Percentiles rank a stretch among this genome's conserved stretches.
Evolutionary conservation across 2,329 filamentous ascomycete genomes (phyloP).

Genomic region (Fusarium sp.): DNA sequence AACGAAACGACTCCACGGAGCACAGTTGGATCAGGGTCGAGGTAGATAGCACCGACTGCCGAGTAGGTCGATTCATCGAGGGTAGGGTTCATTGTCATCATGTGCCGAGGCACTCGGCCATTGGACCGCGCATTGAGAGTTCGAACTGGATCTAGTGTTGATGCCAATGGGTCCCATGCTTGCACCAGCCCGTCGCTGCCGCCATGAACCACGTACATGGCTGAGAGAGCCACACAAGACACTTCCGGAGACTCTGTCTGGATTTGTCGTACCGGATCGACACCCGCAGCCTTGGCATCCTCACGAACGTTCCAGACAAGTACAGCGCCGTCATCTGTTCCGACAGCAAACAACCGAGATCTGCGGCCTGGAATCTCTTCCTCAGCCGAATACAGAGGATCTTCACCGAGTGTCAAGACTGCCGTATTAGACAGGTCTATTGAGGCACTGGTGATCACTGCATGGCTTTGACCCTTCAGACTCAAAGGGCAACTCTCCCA

Average conservation of each 20-base stretch:
- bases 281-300: conserved; percentile 53
- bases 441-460: conserved; percentile 75
- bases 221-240: conserved; percentile 83
- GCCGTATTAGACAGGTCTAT: conserved; percentile 82
- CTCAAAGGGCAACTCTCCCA: conserved; percentile 46
- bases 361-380: conserved; percentile 85
- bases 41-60: conserved; percentile 82
- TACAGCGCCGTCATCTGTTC: conserved; percentile 81
- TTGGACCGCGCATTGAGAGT: conserved; percentile 89
- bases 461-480: conserved; percentile 68
- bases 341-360: conserved; percentile 82
- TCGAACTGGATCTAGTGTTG: conserved; percentile 79
- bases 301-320: conserved; percentile 88
- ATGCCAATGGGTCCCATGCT: conserved; percentile 95
- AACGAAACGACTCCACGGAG: conserved; percentile 89
- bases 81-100: conserved; percentile 64
- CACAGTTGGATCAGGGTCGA: conserved; percentile 88
- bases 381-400: conserved; percentile 67
- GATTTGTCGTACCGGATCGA: conserved; percentile 82
- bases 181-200: conserved; percentile 96
- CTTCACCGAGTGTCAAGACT: conserved; percentile 77
- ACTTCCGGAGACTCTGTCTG: conserved; percentile 92
- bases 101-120: conserved; percentile 81
- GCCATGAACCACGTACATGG: conserved; percentile 89
- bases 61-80: conserved; percentile 79